phyloP scores from a whole-genome alignment of 257 asterid species.

The Cordia subcordata region DNA sequence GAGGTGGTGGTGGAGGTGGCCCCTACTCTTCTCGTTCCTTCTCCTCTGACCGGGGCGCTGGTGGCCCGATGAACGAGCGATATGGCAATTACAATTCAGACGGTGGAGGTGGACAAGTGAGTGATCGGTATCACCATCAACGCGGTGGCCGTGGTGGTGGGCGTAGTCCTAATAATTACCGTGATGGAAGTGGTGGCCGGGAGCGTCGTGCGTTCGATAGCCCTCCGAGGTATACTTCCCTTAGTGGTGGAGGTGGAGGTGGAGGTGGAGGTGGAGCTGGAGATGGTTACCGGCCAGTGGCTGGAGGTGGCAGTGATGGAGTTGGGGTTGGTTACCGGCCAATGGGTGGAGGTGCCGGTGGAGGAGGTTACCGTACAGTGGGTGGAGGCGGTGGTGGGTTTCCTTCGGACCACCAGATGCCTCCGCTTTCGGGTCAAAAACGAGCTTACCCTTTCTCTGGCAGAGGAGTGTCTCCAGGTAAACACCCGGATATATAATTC shows the following conservation, averaged over 20 bases:
- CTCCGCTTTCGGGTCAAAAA: slow-evolving; percentile 65
- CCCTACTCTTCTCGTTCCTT: slow-evolving; percentile 9
- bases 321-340: slow-evolving; percentile 41
- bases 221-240: neutral
- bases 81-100: neutral
- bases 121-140: slow-evolving; percentile 14
- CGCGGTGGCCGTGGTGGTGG: slow-evolving; percentile 16
- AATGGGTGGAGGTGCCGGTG: slow-evolving; percentile 38
- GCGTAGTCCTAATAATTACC: slow-evolving; percentile 10
- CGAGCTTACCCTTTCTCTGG: slow-evolving; percentile 57
- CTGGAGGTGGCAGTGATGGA: slow-evolving; percentile 25
- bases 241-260: neutral
- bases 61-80: neutral
- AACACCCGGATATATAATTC: neutral
- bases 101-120: slow-evolving; percentile 17
- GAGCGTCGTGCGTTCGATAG: slow-evolving; percentile 11
- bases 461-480: slow-evolving; percentile 65
- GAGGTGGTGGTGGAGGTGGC: slow-evolving; percentile 14
- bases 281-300: neutral
- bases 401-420: slow-evolving; percentile 33
- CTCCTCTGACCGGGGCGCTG: slow-evolving; percentile 21
- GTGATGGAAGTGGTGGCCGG: slow-evolving; percentile 1
- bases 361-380: slow-evolving; percentile 27
- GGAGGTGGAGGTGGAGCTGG: neutral
- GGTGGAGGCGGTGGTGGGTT: slow-evolving; percentile 37